Evolutionary conservation across 129 eudicot species (phyloP).

Genomic region (Ambrosia artemisiifolia): DNA sequence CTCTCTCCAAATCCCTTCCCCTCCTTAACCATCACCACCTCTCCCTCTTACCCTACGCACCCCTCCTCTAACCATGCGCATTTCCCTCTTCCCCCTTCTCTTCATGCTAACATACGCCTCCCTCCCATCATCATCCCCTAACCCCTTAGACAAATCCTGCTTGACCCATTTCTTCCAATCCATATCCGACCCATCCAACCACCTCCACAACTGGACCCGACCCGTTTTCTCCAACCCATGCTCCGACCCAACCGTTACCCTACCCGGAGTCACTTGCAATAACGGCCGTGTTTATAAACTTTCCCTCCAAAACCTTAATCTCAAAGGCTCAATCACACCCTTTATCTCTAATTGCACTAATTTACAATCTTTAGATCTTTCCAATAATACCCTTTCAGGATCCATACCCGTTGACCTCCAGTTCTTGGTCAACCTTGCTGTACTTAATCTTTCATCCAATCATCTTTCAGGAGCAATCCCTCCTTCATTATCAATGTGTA

Average conservation of each 20-base stretch:
- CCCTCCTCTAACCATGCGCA: constrained; percentile 1
- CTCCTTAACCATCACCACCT: constrained; percentile 15
- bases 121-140: constrained; percentile 35
- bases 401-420: constrained; percentile 57
- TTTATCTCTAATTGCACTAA: constrained; percentile 65
- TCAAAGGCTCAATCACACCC: constrained; percentile 63
- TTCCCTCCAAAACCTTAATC: constrained; percentile 58
- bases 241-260: constrained; percentile 48
- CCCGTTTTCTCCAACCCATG: constrained; percentile 67
- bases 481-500: constrained; percentile 51
- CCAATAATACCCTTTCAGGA: constrained; percentile 67
- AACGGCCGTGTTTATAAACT: constrained; percentile 79
- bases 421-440: constrained; percentile 54
- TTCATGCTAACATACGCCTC: constrained; percentile 28
- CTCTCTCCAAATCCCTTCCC: not conserved
- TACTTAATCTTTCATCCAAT: constrained; percentile 68
- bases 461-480: constrained; percentile 60
- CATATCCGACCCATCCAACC: constrained; percentile 50
- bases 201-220: constrained; percentile 63
- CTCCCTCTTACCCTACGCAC: constrained; percentile 22
- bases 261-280: constrained; percentile 78
- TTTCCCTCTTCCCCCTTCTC: not conserved
- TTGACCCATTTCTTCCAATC: constrained; percentile 54
- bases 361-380: constrained; percentile 73
- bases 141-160: constrained; percentile 70